Evolutionary conservation across 2,329 filamentous ascomycete genomes (phyloP), one percentile per base, ranked within the genome.

Genomic region (Fusarium penzigii): DNA sequence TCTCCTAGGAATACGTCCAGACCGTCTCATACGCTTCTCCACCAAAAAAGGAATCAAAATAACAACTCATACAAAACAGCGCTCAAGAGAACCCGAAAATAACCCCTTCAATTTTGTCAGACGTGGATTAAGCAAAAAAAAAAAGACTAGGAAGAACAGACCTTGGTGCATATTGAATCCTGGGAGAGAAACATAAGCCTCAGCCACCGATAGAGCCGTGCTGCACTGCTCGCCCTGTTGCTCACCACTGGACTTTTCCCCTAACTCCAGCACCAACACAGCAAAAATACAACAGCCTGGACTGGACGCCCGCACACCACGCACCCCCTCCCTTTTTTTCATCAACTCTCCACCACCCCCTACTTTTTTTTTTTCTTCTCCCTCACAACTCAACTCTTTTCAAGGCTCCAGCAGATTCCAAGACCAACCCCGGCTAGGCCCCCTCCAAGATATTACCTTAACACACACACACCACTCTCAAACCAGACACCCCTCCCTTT

Each of bases 161-260:
- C 57, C 20, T 25, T 25, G 20, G 4, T 25, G 20, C 20, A 25
- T 25, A 25, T 25, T 7, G 20, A 25, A 25, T 25, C 20, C 20
- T 25, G 20, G 20, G 20, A 25, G 20, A 25, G 20, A 25, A 25
- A 25, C 20, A 25, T 65, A 65, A 64, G 62, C 58, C 61, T 65
- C 60, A 64, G 60, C 62, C 62, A 62, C 57, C 57, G 61, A 45
- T 49, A 58, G 56, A 59, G 47, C 58, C 53, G 53, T 58, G 55
- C 52, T 53, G 49, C 51, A 25, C 20, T 48, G 45, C 45, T 59
- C 55, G 57, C 57, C 57, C 58, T 61, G 55, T 42, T 59, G 49
- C 51, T 53, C 39, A 44, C 51, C 48, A 38, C 48, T 12, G 48
- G 43, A 42, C 34, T 25, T 25, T 25, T 25, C 4, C 20, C 20